Evolutionary conservation across 1,284 basidiomycete species (phyloP), one percentile per base, ranked within the genome.

Genomic region (Austroboletus niveus): DNA sequence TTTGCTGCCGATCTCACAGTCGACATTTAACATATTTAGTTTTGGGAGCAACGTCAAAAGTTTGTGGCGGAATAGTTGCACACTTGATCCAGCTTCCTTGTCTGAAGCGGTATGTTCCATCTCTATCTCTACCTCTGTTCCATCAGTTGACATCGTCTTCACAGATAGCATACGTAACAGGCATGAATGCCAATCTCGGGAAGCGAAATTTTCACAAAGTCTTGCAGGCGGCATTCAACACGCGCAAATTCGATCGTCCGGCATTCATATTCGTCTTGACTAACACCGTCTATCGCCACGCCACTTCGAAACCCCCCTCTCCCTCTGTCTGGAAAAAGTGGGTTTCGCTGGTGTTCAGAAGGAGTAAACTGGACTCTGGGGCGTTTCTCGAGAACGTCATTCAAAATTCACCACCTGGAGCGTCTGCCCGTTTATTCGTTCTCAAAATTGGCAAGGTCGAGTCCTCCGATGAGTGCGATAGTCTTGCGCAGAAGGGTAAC

Each of bases 211-310:
- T 78, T 14, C 52, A 61, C 1, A 22, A 24, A 0, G 80, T 79
- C 0, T 57, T 84, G 22, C 42, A 49, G 7, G 27, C 29, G 1
- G 62, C 65, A 34, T 53, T 70, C 7, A 31, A 29, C 4, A 55
- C 45, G 10, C 67, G 62, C 14, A 39, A 24, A 2, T 45, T 47
- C 20, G 64, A 65, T 38, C 66, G 72, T 6, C 71, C 79, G 1
- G 75, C 76, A 5, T 74, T 69, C 1, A 60, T 80, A 2, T 82
- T 84, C 54, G 61, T 82, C 17, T 62, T 84, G 32, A 84, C 81
- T 0, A 81, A 82, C 53, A 81, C 27, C 0, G 8, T 29, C 27
- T 29, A 8, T 29, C 8, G 82, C 8, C 60, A 72, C 47, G 72
- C 78, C 43, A 1, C 69, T 47, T 51, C 61, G 31, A 57, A 54